A percentile compares a stretch with the other conserved stretches of the same genome.
Evolutionary conservation across 1,284 basidiomycete species (phyloP).

Genomic region (Microbotryum violaceum): DNA sequence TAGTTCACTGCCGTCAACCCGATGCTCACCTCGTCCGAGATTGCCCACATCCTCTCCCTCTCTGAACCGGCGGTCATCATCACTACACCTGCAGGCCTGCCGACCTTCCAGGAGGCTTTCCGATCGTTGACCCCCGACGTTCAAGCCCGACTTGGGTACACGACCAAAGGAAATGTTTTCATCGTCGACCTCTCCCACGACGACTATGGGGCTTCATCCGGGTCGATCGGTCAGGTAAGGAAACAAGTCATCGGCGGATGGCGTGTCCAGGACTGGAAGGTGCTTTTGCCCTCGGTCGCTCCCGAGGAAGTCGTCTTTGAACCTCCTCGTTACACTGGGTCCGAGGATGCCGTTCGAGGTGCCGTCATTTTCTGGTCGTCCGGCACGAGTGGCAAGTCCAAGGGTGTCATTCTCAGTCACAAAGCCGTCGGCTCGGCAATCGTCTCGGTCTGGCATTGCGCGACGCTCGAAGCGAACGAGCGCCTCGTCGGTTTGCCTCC

Average conservation of each 20-base stretch:
- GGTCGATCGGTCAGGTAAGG: not conserved
- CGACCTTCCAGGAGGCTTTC: constrained; percentile 26
- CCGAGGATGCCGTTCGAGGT: constrained; percentile 25
- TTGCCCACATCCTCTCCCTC: constrained; percentile 41
- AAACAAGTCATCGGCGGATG: constrained; percentile 2
- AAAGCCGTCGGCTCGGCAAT: constrained; percentile 36
- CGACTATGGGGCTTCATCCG: constrained; percentile 28
- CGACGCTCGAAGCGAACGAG: constrained; percentile 32
- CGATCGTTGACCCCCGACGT: constrained; percentile 9
- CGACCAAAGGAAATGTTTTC: constrained; percentile 29
- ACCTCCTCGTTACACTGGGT: constrained; percentile 22
- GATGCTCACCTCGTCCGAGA: constrained; percentile 39
- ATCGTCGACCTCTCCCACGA: constrained; percentile 32
- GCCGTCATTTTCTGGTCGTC: constrained; percentile 40
- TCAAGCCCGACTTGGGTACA: constrained; percentile 15
- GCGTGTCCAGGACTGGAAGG: constrained; percentile 28
- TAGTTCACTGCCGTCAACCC: constrained; percentile 41
- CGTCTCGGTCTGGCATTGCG: constrained; percentile 36
- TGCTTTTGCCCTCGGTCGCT: constrained; percentile 19
- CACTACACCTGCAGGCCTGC: constrained; percentile 31
- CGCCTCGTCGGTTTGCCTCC: constrained; percentile 40
- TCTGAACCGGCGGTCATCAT: constrained; percentile 40
- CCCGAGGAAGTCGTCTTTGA: constrained; percentile 4
- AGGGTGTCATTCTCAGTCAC: constrained; percentile 42
- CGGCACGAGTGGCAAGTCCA: constrained; percentile 42